A percentile compares a stretch with the other conserved stretches of the same genome.
These are phyloP conservation scores for Phalaenopsis equestris DNA, from an alignment of 106 monocot species.

Conservation along the genomic window DNA sequence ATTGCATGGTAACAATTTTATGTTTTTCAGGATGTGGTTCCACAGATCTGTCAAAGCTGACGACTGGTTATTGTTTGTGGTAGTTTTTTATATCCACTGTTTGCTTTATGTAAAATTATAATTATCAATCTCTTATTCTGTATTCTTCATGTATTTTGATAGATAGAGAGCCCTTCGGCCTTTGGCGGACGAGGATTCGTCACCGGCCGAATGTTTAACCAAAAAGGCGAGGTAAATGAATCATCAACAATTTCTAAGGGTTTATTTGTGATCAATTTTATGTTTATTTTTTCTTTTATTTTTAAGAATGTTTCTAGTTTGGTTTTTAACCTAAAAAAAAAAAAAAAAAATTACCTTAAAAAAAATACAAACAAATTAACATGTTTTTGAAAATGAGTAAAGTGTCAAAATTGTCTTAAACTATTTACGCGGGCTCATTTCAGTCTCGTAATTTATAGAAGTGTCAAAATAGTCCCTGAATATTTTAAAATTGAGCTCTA, in stretches of 20 bases:
- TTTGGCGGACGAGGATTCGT: constrained; percentile 63
- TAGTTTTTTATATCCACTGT: constrained; percentile 14
- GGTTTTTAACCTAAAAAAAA: no score
- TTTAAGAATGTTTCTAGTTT: no score
- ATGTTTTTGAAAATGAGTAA: no score
- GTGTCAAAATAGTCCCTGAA: no score
- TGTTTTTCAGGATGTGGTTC: constrained; percentile 77
- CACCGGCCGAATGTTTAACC: constrained; percentile 78
- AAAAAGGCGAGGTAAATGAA: constrained; percentile 70
- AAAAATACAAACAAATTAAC: no score
- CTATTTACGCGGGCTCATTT: no score
- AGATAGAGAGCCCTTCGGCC: constrained; percentile 82
- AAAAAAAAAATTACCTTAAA: no score
- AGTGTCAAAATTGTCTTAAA: no score
- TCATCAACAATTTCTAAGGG: background rate
- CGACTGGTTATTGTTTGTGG: constrained; percentile 81
- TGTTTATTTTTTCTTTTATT: no score
- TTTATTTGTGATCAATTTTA: no score
- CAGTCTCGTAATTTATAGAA: no score
- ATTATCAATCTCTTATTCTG: background rate
- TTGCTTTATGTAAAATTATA: background rate
- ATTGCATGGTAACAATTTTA: background rate
- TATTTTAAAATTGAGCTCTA: no score
- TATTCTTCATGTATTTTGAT: background rate
- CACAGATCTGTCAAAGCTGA: constrained; percentile 77